Evolutionary conservation across 805 yeast genomes (phyloP).

Genomic region (Lipomyces anomalus): DNA sequence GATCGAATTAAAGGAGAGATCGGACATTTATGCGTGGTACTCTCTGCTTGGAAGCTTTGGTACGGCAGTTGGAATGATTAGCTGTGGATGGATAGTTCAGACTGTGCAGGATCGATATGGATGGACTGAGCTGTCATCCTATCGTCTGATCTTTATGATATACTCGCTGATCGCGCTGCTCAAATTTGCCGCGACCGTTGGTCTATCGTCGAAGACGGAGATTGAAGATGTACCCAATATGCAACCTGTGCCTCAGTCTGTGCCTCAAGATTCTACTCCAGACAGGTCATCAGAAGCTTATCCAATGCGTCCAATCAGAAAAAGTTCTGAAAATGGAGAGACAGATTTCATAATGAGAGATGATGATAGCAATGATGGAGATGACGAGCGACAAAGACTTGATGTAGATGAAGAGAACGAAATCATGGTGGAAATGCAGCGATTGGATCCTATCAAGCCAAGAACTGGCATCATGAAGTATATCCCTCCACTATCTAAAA

Average conservation of each 20-base stretch:
- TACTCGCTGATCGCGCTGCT: constrained; percentile 26
- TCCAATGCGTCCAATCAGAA: too few relatives aligned
- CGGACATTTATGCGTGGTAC: constrained; percentile 57
- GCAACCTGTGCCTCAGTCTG: neutral
- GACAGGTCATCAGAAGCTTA: neutral
- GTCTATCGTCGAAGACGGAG: constrained; percentile 53
- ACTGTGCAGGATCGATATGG: constrained; percentile 33
- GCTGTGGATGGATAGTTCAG: constrained; percentile 67
- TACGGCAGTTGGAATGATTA: constrained; percentile 72
- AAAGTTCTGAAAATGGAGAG: too few relatives aligned
- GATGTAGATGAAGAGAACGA: neutral
- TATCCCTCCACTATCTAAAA: constrained; percentile 9
- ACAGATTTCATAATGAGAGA: too few relatives aligned
- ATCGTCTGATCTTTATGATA: constrained; percentile 20
- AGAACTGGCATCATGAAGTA: neutral
- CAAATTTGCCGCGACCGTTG: constrained; percentile 48
- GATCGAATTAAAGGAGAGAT: constrained; percentile 38
- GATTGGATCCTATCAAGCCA: neutral
- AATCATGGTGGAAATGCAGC: neutral
- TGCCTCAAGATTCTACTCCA: too few relatives aligned
- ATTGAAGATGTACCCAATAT: constrained; percentile 23
- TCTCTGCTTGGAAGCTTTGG: constrained; percentile 45
- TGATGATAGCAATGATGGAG: neutral
- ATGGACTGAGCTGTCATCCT: constrained; percentile 12
- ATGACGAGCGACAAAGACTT: neutral